Evolutionary conservation across 441 rosid species (phyloP), one percentile per base, ranked within the genome.

Genomic region (Iberis amara): DNA sequence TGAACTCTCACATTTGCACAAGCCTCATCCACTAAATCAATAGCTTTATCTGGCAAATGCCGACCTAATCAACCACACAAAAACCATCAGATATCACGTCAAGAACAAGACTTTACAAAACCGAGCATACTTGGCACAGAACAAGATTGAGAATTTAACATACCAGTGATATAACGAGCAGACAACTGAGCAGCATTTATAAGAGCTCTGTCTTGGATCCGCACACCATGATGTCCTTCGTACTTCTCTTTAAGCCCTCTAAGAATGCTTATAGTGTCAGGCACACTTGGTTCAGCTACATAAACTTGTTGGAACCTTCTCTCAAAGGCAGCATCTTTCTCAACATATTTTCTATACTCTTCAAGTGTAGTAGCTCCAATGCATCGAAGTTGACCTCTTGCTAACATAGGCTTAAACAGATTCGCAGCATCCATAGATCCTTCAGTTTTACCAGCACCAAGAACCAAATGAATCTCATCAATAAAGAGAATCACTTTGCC

Each of bases 361-460:
- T 90, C 92, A 5, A 90, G 75, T 0, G 96, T 90, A 1, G 98
- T 90, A 7, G 98, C 98, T 10, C 96, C 96, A 35, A 90, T 90
- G 52, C 98, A 90, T 21, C 98, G 72, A 12, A 90, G 88, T 70
- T 87, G 96, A n/a, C 96, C 96, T 61, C 98, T 73, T 30, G 98
- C 98, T 61, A 90, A 85, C 98, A 87, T 87, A 0, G 98, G 98
- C 77, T 90, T 90, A 39, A 90, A 81, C 26, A 90, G 73, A 50
- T 90, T 90, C 0, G 98, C 96, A 9, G 95, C 98, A 79, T 90
- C 96, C 96, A 85, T 90, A 0, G 96, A 87, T 3, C 96, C 96
- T 57, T 85, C 96, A 0, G 82, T 75, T 48, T 85, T 74, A 3
- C 96, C 96, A 21, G 94, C 97, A 26, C 94, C 97, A 1, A 85